Conservation (phyloP, 176 grass and related monocot genomes). For the Musa acuminata region DNA sequence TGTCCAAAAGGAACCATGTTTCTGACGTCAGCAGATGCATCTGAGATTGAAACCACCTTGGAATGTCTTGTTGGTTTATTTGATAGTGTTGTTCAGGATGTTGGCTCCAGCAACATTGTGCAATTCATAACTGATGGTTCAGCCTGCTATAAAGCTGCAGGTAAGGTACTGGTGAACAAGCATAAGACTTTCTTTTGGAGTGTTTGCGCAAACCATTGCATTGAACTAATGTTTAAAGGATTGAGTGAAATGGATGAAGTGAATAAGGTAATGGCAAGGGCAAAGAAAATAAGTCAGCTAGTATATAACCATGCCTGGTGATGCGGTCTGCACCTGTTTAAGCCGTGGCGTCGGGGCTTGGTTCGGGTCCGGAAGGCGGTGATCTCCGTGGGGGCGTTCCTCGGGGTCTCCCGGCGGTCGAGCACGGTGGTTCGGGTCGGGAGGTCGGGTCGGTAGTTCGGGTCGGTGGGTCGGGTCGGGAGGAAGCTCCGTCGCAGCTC, state of each 20-base stretch:
- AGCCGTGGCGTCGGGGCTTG: no score
- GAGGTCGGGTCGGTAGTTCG: no score
- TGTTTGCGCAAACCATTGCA: constrained; percentile 27
- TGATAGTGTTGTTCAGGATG: constrained; percentile 23
- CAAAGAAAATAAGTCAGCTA: constrained; percentile 36
- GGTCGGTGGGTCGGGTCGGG: no score
- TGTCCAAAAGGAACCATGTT: constrained; percentile 34
- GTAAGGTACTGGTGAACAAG: background rate
- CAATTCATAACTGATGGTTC: constrained; percentile 4
- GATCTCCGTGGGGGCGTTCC: no score
- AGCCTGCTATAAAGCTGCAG: background rate
- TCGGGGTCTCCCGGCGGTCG: no score
- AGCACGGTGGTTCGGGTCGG: no score
- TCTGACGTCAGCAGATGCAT: constrained; percentile 39
- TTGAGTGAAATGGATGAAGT: constrained; percentile 32
- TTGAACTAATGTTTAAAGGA: constrained; percentile 19
- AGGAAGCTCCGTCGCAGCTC: no score
- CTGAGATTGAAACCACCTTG: constrained; percentile 1
- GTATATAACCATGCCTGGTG: constrained; percentile 34
- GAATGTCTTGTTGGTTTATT: constrained; percentile 35
- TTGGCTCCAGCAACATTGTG: constrained; percentile 2
- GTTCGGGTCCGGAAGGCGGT: no score
- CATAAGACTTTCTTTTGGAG: constrained; percentile 18
- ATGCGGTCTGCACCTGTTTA: no score
- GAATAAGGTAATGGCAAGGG: constrained; percentile 23